A percentile compares a stretch with the other conserved stretches of the same genome.
These are phyloP conservation scores for Psilocybe cyanescens DNA, from an alignment of 768 basidiomycete species.

Conservation along the genomic window DNA sequence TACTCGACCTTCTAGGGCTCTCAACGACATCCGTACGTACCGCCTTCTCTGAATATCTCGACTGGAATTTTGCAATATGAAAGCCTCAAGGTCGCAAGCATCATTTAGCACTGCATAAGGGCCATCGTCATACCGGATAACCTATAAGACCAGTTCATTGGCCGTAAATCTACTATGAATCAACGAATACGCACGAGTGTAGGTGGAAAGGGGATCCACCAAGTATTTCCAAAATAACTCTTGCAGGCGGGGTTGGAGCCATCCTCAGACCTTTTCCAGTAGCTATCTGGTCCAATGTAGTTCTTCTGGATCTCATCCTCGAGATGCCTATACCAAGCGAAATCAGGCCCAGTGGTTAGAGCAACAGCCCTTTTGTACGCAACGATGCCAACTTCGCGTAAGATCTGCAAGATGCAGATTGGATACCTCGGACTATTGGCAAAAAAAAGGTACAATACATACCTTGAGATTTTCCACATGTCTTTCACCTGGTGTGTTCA, in stretches of 20 bases:
- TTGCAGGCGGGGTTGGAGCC: conserved; percentile 36
- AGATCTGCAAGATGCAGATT: conserved; percentile 48
- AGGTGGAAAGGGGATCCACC: conserved; percentile 83
- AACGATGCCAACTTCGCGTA: conserved; percentile 67
- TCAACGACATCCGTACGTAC: conserved; percentile 62
- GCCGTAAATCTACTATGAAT: not conserved
- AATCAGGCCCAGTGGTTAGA: conserved; percentile 49
- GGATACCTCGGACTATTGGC: not conserved
- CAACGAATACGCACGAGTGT: conserved; percentile 49
- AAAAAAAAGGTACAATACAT: not conserved
- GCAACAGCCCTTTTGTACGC: conserved; percentile 58
- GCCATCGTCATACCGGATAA: conserved; percentile 72
- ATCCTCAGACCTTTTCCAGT: conserved; percentile 58
- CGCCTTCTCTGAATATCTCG: conserved; percentile 50
- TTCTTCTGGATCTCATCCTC: conserved; percentile 57
- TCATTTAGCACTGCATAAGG: conserved; percentile 49
- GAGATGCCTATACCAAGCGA: conserved; percentile 46
- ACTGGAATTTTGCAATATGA: conserved; percentile 64
- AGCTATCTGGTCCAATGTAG: conserved; percentile 74
- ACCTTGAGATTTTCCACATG: conserved; percentile 84
- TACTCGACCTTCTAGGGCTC: conserved; percentile 65
- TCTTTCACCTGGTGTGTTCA: conserved; percentile 66
- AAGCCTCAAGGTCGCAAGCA: conserved; percentile 54
- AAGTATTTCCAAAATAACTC: conserved; percentile 73
- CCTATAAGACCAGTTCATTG: conserved; percentile 35